These are phyloP conservation scores for Yueomyces sinensis DNA, from an alignment of 805 yeast species.

Conservation along the genomic window DNA sequence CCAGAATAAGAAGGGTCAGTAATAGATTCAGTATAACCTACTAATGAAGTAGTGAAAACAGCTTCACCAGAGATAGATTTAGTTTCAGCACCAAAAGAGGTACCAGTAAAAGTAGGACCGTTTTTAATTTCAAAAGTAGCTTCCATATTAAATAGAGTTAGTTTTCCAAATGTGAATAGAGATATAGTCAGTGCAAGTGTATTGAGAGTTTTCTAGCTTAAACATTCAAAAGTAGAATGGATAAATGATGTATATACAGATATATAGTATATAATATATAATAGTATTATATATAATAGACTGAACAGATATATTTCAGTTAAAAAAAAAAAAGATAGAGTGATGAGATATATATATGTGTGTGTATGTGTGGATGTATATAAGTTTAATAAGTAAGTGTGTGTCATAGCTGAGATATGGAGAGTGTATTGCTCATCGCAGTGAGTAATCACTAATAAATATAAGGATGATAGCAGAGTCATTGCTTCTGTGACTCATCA, in stretches of 20 bases:
- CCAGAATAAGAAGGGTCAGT: constrained; percentile 98
- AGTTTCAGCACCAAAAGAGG: constrained; percentile 92
- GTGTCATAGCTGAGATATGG: no score
- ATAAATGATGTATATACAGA: not conserved
- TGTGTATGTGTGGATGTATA: no score
- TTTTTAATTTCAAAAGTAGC: constrained; percentile 86
- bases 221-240: constrained; percentile 11
- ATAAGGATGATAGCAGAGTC: no score
- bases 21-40: constrained; percentile 98
- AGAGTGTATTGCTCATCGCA: no score
- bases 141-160: constrained; percentile 29
- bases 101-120: constrained; percentile 88
- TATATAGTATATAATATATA: no score
- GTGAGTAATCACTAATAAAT: no score
- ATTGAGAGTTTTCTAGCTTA: constrained; percentile 19
- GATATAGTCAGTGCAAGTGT: constrained; percentile 35
- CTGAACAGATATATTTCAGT: no score
- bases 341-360: no score
- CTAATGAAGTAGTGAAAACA: constrained; percentile 93
- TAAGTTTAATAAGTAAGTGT: no score
- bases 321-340: no score
- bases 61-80: constrained; percentile 92
- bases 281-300: no score
- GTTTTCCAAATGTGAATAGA: constrained; percentile 44
- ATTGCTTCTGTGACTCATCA: no score